These are phyloP conservation scores for Corchorus capsularis DNA, from an alignment of 345 rosid genomes.

Conservation along the genomic window DNA sequence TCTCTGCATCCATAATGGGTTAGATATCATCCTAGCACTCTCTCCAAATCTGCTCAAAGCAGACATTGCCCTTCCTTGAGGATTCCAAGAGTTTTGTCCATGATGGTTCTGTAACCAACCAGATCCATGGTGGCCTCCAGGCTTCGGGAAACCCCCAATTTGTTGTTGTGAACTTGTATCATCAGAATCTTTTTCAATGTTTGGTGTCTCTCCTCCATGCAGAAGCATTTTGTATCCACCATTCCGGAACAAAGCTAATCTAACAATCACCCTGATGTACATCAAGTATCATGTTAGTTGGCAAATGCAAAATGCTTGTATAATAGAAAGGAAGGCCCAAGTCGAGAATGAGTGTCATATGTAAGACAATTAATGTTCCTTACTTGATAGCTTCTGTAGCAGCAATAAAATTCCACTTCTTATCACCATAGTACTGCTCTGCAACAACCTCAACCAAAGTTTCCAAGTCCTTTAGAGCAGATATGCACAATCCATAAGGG, in stretches of 20 bases:
- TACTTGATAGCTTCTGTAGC: conserved; percentile 80
- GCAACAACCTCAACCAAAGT: conserved; percentile 89
- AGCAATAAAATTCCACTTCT: conserved; percentile 89
- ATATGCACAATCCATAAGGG: conserved; percentile 74
- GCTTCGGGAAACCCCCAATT: conserved; percentile 24
- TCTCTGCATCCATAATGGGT: conserved; percentile 56
- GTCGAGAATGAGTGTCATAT: conserved; percentile 12
- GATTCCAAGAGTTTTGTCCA: conserved; percentile 53
- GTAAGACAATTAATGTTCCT: conserved; percentile 28
- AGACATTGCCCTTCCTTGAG: conserved; percentile 80
- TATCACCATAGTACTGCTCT: conserved; percentile 76
- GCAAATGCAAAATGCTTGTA: conserved; percentile 1
- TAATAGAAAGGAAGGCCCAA: not conserved
- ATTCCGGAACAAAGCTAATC: conserved; percentile 69
- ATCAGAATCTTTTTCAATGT: conserved; percentile 47
- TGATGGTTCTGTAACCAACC: conserved; percentile 30
- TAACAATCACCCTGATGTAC: conserved; percentile 58
- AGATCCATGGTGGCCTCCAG: conserved; percentile 33
- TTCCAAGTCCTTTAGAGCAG: conserved; percentile 82
- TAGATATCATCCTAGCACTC: conserved; percentile 61
- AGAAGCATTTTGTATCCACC: conserved; percentile 93
- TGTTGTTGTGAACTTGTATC: conserved; percentile 38
- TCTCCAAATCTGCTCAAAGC: conserved; percentile 80
- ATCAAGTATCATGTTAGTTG: conserved; percentile 22
- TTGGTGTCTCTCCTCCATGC: conserved; percentile 84